Evolutionary conservation across 306 rosid genomes (phyloP).

Genomic region (Sicyos edulis): DNA sequence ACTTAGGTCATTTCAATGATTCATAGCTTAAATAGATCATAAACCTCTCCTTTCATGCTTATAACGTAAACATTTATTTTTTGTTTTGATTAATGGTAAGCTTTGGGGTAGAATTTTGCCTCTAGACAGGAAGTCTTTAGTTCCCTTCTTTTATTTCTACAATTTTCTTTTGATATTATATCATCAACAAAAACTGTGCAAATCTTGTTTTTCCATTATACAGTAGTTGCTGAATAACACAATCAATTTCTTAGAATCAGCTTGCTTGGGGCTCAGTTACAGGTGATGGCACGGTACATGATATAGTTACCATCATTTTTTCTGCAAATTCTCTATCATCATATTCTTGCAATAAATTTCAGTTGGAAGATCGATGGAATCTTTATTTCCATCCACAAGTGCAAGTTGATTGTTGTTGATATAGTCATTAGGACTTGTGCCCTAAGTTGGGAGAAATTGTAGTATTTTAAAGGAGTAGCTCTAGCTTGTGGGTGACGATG

Average conservation of each 20-base stretch:
- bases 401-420: not conserved
- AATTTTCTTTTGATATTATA: not conserved
- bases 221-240: not conserved
- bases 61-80: not conserved
- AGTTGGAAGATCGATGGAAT: not conserved
- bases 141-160: too few species aligned
- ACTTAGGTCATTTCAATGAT: too few species aligned
- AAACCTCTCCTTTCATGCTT: too few species aligned
- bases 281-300: slow-evolving; percentile 1
- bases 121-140: not conserved
- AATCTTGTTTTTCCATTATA: not conserved
- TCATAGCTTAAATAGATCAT: too few species aligned
- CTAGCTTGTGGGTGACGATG: not conserved
- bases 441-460: not conserved
- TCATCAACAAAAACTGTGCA: not conserved
- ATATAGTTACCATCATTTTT: not conserved
- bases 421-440: not conserved
- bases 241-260: not conserved
- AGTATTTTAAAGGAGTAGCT: not conserved
- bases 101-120: not conserved
- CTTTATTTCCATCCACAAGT: not conserved
- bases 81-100: slow-evolving; percentile 3
- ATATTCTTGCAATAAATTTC: not conserved
- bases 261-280: not conserved
- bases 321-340: not conserved